Percentiles rank a stretch among this genome's conserved stretches.
phyloP scores from a whole-genome alignment of 2,329 filamentous ascomycete species.

The Fusarium nematophilum region DNA sequence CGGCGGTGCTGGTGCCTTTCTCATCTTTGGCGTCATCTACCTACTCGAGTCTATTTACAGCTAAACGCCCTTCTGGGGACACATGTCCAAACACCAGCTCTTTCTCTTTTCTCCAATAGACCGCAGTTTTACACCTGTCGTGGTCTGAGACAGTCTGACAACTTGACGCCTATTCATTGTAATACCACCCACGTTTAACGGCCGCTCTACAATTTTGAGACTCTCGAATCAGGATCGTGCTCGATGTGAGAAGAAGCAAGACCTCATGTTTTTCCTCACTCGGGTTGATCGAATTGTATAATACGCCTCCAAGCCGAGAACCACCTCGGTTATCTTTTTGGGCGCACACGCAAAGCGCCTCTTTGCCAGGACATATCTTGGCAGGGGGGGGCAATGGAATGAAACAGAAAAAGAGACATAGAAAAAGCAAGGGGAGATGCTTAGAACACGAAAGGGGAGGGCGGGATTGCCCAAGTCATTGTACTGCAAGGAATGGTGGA shows the following conservation, averaged over 20 bases:
- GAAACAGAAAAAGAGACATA: background rate
- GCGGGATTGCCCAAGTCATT: too few species aligned
- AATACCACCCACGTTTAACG: slow-evolving; percentile 34
- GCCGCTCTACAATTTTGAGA: slow-evolving; percentile 15
- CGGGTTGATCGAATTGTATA: slow-evolving; percentile 28
- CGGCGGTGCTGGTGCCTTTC: slow-evolving; percentile 89
- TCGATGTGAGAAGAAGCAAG: background rate
- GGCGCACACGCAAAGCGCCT: slow-evolving; percentile 17
- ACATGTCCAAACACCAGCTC: slow-evolving; percentile 7
- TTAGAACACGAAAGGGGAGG: background rate
- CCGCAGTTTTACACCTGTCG: slow-evolving; percentile 18
- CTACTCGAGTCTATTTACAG: slow-evolving; percentile 80
- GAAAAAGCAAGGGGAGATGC: slow-evolving; percentile 20
- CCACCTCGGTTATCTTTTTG: slow-evolving; percentile 18
- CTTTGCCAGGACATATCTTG: slow-evolving; percentile 8
- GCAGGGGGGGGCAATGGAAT: slow-evolving; percentile 4
- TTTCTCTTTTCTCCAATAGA: slow-evolving; percentile 23
- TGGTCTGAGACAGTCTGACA: slow-evolving; percentile 25
- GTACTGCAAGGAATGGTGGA: slow-evolving; percentile 1
- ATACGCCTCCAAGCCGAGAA: slow-evolving; percentile 29
- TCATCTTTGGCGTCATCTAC: slow-evolving; percentile 93
- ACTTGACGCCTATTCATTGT: slow-evolving; percentile 35
- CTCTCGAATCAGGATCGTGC: slow-evolving; percentile 6
- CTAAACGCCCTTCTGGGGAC: slow-evolving; percentile 41
- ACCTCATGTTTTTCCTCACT: background rate